These are phyloP conservation scores for Chlorella sp. DNA, from an alignment of 139 green algal genomes.

Conservation along the genomic window DNA sequence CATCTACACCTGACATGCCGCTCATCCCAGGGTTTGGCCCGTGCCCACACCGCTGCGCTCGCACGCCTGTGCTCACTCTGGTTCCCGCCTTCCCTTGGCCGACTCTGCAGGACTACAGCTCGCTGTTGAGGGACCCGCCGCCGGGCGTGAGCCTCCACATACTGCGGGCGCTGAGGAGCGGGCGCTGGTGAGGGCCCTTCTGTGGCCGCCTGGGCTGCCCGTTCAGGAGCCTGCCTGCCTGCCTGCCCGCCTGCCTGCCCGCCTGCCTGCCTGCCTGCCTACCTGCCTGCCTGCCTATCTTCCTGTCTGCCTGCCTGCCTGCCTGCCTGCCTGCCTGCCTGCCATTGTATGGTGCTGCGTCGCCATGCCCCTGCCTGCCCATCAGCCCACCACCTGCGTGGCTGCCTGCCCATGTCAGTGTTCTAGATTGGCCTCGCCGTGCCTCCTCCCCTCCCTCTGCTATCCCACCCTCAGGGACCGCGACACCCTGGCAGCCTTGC, in stretches of 20 bases:
- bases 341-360: no score
- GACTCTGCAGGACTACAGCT: slow-evolving; percentile 11
- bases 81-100: no score
- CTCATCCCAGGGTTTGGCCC: no score
- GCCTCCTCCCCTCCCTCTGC: neutral
- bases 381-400: no score
- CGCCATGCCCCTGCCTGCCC: neutral
- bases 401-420: no score
- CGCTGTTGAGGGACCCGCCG: slow-evolving; percentile 51
- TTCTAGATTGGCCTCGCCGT: neutral
- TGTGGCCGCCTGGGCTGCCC: no score
- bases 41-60: no score
- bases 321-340: neutral
- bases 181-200: neutral
- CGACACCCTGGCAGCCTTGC: slow-evolving; percentile 36
- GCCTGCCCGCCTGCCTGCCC: neutral
- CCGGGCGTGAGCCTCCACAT: slow-evolving; percentile 60
- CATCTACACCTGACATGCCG: no score
- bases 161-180: slow-evolving; percentile 59
- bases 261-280: neutral
- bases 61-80: no score
- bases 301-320: no score
- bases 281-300: neutral
- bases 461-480: neutral
- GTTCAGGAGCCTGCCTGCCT: neutral